Base-by-base conservation (phyloP, 345 rosid genomes). In the Aquilaria sinensis region DNA sequence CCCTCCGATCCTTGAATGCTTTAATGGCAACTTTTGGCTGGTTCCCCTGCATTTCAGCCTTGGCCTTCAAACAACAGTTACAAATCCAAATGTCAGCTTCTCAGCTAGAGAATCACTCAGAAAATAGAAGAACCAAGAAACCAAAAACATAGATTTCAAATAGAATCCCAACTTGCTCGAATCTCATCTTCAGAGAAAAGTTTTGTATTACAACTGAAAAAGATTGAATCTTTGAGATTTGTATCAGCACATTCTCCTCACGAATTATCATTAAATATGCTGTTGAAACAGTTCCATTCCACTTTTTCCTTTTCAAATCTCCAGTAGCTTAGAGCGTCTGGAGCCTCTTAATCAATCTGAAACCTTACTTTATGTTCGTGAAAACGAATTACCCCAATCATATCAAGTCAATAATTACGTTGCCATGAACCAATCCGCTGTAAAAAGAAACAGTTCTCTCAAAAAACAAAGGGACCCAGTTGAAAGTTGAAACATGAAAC, bases 41-140 rank as follows among this genome's bases (percentile, higher is more conserved):
- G 60, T 31, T 77, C 58, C 76, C 78, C 80, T 75, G 90, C 68
- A 80, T 76, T 63, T 74, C 70, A 52, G 53, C 68, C 58, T 72
- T 74, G 78, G 65, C 69, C 72, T 75, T 72, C 79, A 55, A 67
- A 32, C 58, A 10, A 47, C 10, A 16, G 47, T 41, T 53, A 12
- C 51, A 53, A 52, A 41, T 37, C 43, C 43, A 37, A 37, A 12
- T 33, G 37, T 62, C 31, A 62, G 60, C 32, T 45, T 46, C 31
- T 51, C 15, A 37, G 23, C 4, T 29, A 51, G 10, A 34, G 47
- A 23, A 15, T 10, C 9, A 34, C 16, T n/a, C 15, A 51, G 3
- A 15, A 34, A 41, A 64, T 4, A 2, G 41, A 64, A 14, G 58
- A 30, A 64, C 47, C 49, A 37, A 51, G 29, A 33, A n/a, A 62